Evolutionary conservation across 169 alveolate genomes (phyloP).

Genomic region (Plasmodium malariae): DNA sequence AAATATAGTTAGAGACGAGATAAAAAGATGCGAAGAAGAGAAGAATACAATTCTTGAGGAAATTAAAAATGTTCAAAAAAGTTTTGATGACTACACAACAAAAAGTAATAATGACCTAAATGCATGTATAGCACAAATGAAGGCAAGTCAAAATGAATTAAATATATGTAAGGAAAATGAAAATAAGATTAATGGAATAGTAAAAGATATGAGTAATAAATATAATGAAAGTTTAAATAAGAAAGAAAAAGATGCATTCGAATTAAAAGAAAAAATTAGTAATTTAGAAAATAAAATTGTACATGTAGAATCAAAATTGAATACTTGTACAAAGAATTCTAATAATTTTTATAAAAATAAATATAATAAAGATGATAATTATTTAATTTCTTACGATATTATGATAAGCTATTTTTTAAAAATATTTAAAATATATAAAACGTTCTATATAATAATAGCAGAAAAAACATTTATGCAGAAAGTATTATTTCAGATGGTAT

Average conservation of each 20-base stretch:
- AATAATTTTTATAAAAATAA: background rate
- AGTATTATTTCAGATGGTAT: background rate
- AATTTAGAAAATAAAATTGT: slow-evolving; percentile 29
- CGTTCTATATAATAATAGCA: slow-evolving; percentile 25
- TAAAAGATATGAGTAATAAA: background rate
- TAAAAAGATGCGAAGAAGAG: slow-evolving; percentile 10
- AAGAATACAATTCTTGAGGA: background rate
- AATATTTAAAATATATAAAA: slow-evolving; percentile 51
- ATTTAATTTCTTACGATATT: slow-evolving; percentile 36
- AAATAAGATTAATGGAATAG: background rate
- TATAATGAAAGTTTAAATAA: slow-evolving; percentile 14
- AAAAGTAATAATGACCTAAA: background rate
- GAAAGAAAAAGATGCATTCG: slow-evolving; percentile 16
- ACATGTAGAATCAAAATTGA: slow-evolving; percentile 1
- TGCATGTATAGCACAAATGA: background rate
- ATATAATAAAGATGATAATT: slow-evolving; percentile 6
- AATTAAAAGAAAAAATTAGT: slow-evolving; percentile 16
- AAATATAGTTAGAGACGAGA: background rate
- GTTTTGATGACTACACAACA: background rate
- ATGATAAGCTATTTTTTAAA: slow-evolving; percentile 16
- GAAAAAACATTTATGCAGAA: slow-evolving; percentile 16
- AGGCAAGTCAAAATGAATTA: slow-evolving; percentile 7
- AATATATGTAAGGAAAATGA: slow-evolving; percentile 38
- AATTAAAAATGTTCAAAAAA: slow-evolving; percentile 13
- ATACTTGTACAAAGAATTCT: background rate